phyloP scores from a whole-genome alignment of 129 eudicot genomes.

The Cynara cardunculus region DNA sequence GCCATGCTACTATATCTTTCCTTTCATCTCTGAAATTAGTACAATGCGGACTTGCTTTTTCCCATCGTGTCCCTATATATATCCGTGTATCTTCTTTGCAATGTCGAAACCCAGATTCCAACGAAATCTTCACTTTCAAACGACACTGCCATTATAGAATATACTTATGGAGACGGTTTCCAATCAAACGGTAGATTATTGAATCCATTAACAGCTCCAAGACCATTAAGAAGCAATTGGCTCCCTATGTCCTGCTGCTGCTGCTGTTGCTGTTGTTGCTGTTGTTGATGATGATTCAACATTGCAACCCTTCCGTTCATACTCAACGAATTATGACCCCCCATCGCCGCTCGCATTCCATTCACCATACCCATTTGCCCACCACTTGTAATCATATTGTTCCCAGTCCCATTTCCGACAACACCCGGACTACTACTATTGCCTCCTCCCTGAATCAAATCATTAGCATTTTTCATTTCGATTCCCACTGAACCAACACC shows the following conservation, averaged over 20 bases:
- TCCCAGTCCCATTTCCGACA: slow-evolving; percentile 42
- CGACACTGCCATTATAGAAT: slow-evolving; percentile 18
- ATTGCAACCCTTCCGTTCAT: slow-evolving; percentile 82
- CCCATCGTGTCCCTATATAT: slow-evolving; percentile 15
- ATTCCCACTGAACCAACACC: slow-evolving; percentile 46
- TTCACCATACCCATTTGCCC: slow-evolving; percentile 62
- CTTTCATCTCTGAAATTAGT: slow-evolving; percentile 49
- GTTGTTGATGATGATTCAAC: slow-evolving; percentile 48
- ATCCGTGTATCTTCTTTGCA: slow-evolving; percentile 25
- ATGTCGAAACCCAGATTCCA: slow-evolving; percentile 22
- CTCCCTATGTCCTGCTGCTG: slow-evolving; percentile 75
- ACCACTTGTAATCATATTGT: slow-evolving; percentile 25
- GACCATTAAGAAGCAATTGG: slow-evolving; percentile 69
- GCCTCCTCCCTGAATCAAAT: slow-evolving; percentile 43
- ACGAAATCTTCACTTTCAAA: not conserved
- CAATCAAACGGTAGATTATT: slow-evolving; percentile 89
- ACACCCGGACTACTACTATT: slow-evolving; percentile 35
- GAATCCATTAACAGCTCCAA: slow-evolving; percentile 86
- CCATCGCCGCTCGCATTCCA: slow-evolving; percentile 69
- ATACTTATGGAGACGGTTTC: slow-evolving; percentile 67
- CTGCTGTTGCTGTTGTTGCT: slow-evolving; percentile 21
- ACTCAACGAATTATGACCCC: slow-evolving; percentile 47
- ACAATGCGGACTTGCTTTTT: slow-evolving; percentile 31
- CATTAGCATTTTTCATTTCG: slow-evolving; percentile 62
- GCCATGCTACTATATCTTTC: slow-evolving; percentile 47